Evolutionary conservation across 2,329 filamentous ascomycete genomes (phyloP), one percentile per base, ranked within the genome.

Genomic region (Apiospora hydei): DNA sequence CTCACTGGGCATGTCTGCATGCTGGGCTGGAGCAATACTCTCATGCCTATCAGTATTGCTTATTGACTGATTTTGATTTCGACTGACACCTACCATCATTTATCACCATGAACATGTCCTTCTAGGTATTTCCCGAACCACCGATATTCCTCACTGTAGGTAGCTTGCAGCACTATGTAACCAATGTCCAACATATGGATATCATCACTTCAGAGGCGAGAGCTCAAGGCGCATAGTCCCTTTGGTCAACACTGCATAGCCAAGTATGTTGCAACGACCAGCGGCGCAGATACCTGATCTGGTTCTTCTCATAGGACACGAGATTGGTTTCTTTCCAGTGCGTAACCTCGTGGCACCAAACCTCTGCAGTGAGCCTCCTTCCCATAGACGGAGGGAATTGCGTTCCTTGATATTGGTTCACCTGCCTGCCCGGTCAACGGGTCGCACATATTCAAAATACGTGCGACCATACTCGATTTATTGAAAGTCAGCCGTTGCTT

Each of bases 281-380:
- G 38, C 30, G n/a, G 16, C 16, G 53, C 30, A 38, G 18, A 38
- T n/a, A n/a, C 21, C n/a, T 51, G 49, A 26, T 51, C n/a, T 51
- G 44, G 16, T 21, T n/a, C 46, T 49, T 49, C 7, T 16, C 51
- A 6, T 30, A 26, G 30, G 51, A 11, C 24, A 53, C 5, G 11
- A 30, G 49, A 26, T 14, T 61, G 53, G 8, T n/a, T 11, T 41
- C 18, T 18, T 38, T 61, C 13, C 30, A 38, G 18, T n/a, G 34
- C 57, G 57, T 64, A 41, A 64, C 18, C 57, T 64, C 57, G 57
- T 64, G 57, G 34, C 34, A 64, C 57, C 34, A 38, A 64, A 38
- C 16, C 30, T 64, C 57, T 64, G 30, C 57, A 64, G 57, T 41
- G 57, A 41, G 57, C 57, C 57, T 64, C 34, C 57, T 41, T n/a